Evolutionary conservation across 305 asterid species (phyloP), one percentile per base, ranked within the genome.

Genomic region (Fraxinus dipetala): DNA sequence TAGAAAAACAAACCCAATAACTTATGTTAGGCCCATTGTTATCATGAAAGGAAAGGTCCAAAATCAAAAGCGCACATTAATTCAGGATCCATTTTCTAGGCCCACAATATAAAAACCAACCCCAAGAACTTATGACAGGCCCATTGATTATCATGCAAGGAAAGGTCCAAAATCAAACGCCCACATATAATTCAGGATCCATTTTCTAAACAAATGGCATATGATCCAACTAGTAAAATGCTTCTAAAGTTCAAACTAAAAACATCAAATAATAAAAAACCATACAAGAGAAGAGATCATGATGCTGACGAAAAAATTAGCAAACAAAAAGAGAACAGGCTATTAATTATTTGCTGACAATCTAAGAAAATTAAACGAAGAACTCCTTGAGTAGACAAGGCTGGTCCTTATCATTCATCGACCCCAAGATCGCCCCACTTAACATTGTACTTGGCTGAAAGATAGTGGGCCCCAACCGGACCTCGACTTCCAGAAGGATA

Each of bases 401-500:
- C 20, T 48, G 22, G 61, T 48, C 20, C 61, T 48, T 16, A 48
- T 48, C 61, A 48, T 48, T 48, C 20, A 48, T 94, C 97, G 0
- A 85, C 63, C 22, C 94, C 97, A 59, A 87, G 84, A 90, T 94
- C 99, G 9, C 99, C 99, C 99, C 99, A 95, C 86, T 93, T 87
- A 24, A 95, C 98, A 5, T 93, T 90, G 90, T 94, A 85, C 31
- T 88, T 79, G 51, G 99, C 98, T 3, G 98, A 96, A 72, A 95
- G 98, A 84, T 95, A 94, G 79, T 94, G 99, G 13, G 98, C 96
- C 43, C 99, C 98, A 1, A 94, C 91, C 4, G 99, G 99, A 13
- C 98, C 99, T 80, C 98, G 94, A 59, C 99, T 95, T 1, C 96
- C 99, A 75, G 92, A 92, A 13, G 99, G 99, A 84, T 95, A 95